phyloP scores from a whole-genome alignment of 1,139 yeast species.

The Hansenula sp. region DNA sequence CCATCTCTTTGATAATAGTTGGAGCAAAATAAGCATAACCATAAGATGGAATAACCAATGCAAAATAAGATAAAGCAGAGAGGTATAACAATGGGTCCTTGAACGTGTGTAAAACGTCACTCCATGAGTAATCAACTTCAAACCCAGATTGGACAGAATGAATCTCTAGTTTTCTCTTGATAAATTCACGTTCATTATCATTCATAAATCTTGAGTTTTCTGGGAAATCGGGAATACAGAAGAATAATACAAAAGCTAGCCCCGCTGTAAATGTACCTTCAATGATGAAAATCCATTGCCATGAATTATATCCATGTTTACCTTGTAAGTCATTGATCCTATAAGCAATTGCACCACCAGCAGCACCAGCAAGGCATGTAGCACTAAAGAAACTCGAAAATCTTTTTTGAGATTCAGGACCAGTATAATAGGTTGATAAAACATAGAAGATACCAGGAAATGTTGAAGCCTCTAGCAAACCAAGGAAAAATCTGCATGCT shows the following conservation, averaged over 20 bases:
- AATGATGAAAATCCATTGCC: conserved; percentile 59
- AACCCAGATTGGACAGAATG: conserved; percentile 36
- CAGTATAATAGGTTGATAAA: conserved; percentile 37
- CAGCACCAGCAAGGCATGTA: conserved; percentile 65
- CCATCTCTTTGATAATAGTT: conserved; percentile 41
- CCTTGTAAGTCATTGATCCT: conserved; percentile 52
- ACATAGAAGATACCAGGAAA: conserved; percentile 45
- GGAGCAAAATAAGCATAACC: conserved; percentile 50
- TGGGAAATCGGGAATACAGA: conserved; percentile 71
- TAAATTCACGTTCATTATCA: conserved; percentile 35
- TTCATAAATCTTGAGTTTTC: conserved; percentile 49
- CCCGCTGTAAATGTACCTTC: conserved; percentile 62
- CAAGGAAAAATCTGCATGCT: conserved; percentile 45
- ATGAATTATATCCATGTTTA: conserved; percentile 44
- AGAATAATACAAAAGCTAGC: conserved; percentile 56
- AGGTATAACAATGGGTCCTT: conserved; percentile 53
- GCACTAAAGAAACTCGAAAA: conserved; percentile 36
- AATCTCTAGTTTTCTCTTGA: conserved; percentile 40
- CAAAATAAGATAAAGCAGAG: conserved; percentile 43
- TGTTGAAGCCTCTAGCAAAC: conserved; percentile 55
- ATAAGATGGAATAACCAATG: conserved; percentile 42
- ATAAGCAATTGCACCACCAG: conserved; percentile 73
- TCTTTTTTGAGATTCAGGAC: conserved; percentile 39
- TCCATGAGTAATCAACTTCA: conserved; percentile 27
- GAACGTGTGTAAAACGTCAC: conserved; percentile 38